Evolutionary conservation across 208 protist species (phyloP), one percentile per base, ranked within the genome.

Genomic region (Leishmania tropica): DNA sequence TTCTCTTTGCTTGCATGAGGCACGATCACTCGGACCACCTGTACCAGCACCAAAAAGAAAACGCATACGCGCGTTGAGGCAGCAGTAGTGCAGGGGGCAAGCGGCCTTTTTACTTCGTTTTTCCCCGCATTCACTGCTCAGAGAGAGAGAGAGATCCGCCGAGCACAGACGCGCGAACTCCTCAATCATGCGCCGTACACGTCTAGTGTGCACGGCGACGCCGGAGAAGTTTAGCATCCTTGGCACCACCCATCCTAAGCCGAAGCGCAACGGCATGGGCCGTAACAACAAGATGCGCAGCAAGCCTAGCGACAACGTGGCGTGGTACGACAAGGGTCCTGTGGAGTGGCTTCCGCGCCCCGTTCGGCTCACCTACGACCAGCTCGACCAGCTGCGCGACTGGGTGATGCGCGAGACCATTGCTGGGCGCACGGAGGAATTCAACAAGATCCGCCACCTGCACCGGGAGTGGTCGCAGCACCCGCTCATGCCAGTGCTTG

Each of bases 331-430:
- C 83, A 95, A 94, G 76, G 95, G 95, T 24, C 92, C 92, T 1
- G 95, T 98, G 17, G 95, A 98, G 84, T 98, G 95, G 95, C 84
- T 98, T 53, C 95, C 95, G 15, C 90, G 95, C 0, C 95, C 95
- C 8, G 93, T 97, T 75, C 91, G 93, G 7, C 81, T 98, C 35
- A 96, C 87, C 17, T 95, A 96, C 83, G 87, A 90, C 47, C 91
- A 96, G 77, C 76, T 97, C 13, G 93, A 98, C 64, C 81, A 92
- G 73, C 87, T 97, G 71, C 92, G 93, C 11, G 90, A 95, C 73
- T 98, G 92, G 92, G 96, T 97, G 95, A 98, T 98, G 95, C 87
- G 89, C 11, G 95, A 94, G 74, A 97, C 93, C 3, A 89, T 98
- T 0, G 85, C 94, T 54, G 91, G 90, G 0, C 79, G 86, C 24